Conservation (phyloP, 1,284 basidiomycete genomes). For the Cutaneotrichosporon curvatum region DNA sequence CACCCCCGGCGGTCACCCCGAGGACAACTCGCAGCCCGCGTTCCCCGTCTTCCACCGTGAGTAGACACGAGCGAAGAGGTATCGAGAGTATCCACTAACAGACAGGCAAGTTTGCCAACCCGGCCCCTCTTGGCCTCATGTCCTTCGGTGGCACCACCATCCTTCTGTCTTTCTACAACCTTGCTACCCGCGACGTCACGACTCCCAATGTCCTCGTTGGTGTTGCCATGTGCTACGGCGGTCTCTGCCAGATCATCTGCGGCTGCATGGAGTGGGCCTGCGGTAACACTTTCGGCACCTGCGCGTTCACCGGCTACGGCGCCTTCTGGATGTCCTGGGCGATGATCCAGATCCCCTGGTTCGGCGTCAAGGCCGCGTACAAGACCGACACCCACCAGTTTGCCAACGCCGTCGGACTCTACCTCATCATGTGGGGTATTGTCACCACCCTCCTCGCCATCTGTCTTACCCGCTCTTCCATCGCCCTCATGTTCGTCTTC, state of each 20-base stretch:
- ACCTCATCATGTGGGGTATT: constrained; percentile 43
- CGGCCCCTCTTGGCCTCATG: too few relatives aligned
- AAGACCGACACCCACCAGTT: constrained; percentile 47
- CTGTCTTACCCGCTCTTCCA: constrained; percentile 7
- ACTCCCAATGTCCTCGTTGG: constrained; percentile 70
- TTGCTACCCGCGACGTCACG: constrained; percentile 41
- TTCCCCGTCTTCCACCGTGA: constrained; percentile 45
- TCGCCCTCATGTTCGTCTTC: constrained; percentile 52
- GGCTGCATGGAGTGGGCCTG: constrained; percentile 61
- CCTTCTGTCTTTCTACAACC: constrained; percentile 49
- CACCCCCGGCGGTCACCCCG: constrained; percentile 42
- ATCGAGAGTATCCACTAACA: too few relatives aligned
- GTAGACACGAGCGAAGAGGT: constrained; percentile 1
- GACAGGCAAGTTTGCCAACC: too few relatives aligned
- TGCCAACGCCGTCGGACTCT: constrained; percentile 46
- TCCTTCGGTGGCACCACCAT: constrained; percentile 51
- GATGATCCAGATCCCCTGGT: constrained; percentile 33
- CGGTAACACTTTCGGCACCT: constrained; percentile 55
- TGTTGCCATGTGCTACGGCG: constrained; percentile 68
- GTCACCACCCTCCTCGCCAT: constrained; percentile 12
- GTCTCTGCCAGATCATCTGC: constrained; percentile 60
- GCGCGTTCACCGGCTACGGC: constrained; percentile 74
- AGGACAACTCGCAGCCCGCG: constrained; percentile 41
- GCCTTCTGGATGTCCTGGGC: constrained; percentile 53
- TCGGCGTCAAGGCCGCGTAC: constrained; percentile 50